phyloP scores from a whole-genome alignment of 805 yeast genomes.

The Wickerhamomyces canadensis region DNA sequence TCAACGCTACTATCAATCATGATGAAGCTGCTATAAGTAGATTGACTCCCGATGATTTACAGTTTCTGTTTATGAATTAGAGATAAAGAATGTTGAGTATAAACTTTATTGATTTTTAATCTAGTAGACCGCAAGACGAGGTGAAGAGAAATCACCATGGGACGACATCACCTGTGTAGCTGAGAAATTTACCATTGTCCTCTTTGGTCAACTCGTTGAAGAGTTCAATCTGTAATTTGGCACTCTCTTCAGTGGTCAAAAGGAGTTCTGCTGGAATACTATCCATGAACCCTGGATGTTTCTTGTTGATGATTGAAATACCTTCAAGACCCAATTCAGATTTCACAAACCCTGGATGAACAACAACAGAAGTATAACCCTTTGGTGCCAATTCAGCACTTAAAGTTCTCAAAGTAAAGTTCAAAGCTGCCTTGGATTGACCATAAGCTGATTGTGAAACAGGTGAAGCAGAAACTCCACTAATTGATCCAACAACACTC shows the following conservation, averaged over 20 bases:
- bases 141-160: neutral
- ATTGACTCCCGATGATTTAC: conserved; percentile 90
- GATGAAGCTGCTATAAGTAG: conserved; percentile 88
- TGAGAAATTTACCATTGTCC: conserved; percentile 24
- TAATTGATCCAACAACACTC: conserved; percentile 22
- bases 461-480: conserved; percentile 7
- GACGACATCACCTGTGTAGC: conserved; percentile 18
- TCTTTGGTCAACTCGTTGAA: conserved; percentile 19
- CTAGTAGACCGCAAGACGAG: too few species aligned
- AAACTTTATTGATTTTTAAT: too few species aligned
- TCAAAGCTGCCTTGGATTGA: conserved; percentile 33
- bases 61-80: conserved; percentile 83
- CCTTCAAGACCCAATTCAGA: conserved; percentile 25
- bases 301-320: too few species aligned
- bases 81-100: too few species aligned
- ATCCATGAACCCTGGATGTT: too few species aligned
- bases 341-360: conserved; percentile 34
- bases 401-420: conserved; percentile 26
- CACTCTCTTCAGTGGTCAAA: conserved; percentile 10
- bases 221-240: conserved; percentile 12
- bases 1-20: conserved; percentile 89
- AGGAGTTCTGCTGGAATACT: too few species aligned
- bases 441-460: conserved; percentile 27
- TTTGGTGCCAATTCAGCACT: conserved; percentile 23
- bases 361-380: conserved; percentile 25